These are phyloP conservation scores for Xylaria sp. DNA, from an alignment of 2,329 filamentous ascomycete genomes.

Conservation along the genomic window DNA sequence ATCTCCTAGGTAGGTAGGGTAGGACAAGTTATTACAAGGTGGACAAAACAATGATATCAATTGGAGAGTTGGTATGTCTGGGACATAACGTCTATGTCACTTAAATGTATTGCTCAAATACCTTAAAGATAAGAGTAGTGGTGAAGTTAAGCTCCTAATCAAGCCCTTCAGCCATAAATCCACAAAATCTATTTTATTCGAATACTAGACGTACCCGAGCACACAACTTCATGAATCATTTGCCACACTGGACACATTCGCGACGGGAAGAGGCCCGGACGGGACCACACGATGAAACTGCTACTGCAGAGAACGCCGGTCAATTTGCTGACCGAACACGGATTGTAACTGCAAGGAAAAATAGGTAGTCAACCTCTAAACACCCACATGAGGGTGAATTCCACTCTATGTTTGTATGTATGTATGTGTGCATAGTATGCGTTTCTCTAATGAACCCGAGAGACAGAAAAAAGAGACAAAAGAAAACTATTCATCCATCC, in stretches of 20 bases:
- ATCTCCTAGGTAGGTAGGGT: too few relatives aligned
- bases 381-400: conserved; percentile 18
- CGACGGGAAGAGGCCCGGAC: neutral
- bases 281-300: neutral
- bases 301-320: neutral
- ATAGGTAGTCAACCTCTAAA: conserved; percentile 17
- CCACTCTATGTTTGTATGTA: conserved; percentile 32
- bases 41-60: neutral
- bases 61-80: neutral
- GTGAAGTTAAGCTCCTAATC: too few relatives aligned
- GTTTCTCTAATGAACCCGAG: conserved; percentile 26
- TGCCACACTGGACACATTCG: too few relatives aligned
- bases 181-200: too few relatives aligned
- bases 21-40: neutral
- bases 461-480: neutral
- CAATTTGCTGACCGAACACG: neutral
- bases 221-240: neutral
- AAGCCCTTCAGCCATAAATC: neutral
- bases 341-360: neutral
- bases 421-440: conserved; percentile 15
- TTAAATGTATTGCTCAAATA: too few relatives aligned
- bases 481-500: conserved; percentile 8
- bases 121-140: neutral
- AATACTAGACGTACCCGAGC: neutral
- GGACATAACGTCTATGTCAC: too few relatives aligned